Conservation (phyloP, 805 yeast genomes). For the Yamadazyma olivae region DNA sequence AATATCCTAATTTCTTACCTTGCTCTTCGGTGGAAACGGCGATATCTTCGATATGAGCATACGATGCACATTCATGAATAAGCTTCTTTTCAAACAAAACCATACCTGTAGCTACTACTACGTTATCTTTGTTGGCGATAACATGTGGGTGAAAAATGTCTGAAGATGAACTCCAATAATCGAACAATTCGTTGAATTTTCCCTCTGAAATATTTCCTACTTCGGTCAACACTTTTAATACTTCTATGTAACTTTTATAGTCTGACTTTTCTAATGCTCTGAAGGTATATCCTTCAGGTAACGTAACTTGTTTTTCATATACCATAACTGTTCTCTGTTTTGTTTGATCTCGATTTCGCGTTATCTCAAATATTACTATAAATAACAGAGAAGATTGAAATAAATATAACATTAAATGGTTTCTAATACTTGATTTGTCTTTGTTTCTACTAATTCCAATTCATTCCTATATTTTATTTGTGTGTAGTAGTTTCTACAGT, state of each 20-base stretch:
- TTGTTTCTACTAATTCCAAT: neutral
- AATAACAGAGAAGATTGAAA: too few species aligned
- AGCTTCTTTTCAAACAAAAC: conserved; percentile 75
- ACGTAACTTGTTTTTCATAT: conserved; percentile 11
- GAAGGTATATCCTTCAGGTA: conserved; percentile 68
- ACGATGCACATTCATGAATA: conserved; percentile 80
- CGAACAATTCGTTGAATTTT: conserved; percentile 49
- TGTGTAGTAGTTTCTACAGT: conserved; percentile 11
- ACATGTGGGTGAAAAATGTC: conserved; percentile 69
- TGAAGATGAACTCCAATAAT: conserved; percentile 53
- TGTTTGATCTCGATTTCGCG: too few species aligned
- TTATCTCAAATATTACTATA: too few species aligned
- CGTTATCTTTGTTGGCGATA: conserved; percentile 48
- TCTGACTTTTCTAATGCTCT: conserved; percentile 58
- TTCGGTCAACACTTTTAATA: conserved; percentile 68
- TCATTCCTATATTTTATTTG: conserved; percentile 9
- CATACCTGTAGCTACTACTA: conserved; percentile 81
- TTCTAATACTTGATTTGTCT: too few species aligned
- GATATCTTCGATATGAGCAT: conserved; percentile 95
- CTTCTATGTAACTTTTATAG: conserved; percentile 61
- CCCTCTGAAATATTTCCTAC: conserved; percentile 67
- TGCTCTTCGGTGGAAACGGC: conserved; percentile 74
- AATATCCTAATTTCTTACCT: conserved; percentile 77
- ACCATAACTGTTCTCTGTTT: too few species aligned
- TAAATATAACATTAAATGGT: too few species aligned